These are phyloP conservation scores for Phylloporus rhodoxanthus DNA, from an alignment of 768 basidiomycete species.

Conservation along the genomic window DNA sequence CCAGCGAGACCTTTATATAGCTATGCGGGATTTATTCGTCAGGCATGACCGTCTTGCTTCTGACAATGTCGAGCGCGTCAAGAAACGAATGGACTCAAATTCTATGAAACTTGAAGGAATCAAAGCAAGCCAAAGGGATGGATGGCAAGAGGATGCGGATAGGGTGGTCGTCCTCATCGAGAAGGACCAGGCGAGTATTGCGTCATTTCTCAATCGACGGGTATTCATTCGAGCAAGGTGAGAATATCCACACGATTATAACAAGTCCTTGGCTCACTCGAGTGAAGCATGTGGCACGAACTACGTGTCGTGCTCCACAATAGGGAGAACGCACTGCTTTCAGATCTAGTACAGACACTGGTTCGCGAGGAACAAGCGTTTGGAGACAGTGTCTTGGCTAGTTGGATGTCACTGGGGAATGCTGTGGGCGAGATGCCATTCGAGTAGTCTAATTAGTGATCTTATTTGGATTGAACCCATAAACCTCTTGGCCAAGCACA, in stretches of 20 bases:
- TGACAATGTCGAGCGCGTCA: conserved; percentile 83
- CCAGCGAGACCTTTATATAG: conserved; percentile 82
- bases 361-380: conserved; percentile 70
- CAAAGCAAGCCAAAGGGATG: conserved; percentile 64
- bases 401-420: conserved; percentile 72
- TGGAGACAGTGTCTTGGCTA: conserved; percentile 52
- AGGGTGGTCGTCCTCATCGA: conserved; percentile 66
- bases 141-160: conserved; percentile 85
- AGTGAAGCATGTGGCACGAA: conserved; percentile 86
- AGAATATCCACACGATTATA: conserved; percentile 19
- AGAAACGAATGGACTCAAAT: conserved; percentile 76
- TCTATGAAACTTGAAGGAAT: conserved; percentile 72
- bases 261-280: conserved; percentile 4
- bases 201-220: conserved; percentile 65
- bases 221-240: conserved; percentile 87
- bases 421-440: conserved; percentile 79
- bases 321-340: conserved; percentile 77
- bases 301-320: conserved; percentile 90
- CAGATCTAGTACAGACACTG: conserved; percentile 66
- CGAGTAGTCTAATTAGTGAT: conserved; percentile 41
- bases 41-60: conserved; percentile 85
- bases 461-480: conserved; percentile 6
- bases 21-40: conserved; percentile 79
- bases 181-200: conserved; percentile 79
- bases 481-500: neutral